Evolutionary conservation across 805 yeast genomes (phyloP), one percentile per base, ranked within the genome.

Genomic region (Wickerhamomyces pijperi): DNA sequence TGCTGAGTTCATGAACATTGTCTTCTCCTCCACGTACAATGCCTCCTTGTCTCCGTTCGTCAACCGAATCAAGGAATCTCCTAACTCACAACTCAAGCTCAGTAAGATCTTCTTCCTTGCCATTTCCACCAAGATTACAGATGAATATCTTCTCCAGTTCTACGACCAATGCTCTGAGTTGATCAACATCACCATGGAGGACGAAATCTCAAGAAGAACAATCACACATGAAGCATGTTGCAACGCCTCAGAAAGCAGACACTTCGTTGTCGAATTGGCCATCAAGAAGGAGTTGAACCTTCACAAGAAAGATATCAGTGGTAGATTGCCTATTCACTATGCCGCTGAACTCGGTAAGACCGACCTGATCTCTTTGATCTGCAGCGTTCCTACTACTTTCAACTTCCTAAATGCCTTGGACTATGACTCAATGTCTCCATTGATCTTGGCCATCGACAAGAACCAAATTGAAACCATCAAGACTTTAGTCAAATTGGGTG

Each of bases 261-360:
- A 38, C 4, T 54, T 54, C 32, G 47, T 54, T 11, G 40, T 54
- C 1, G 43, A 50, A 19, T 20, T 50, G n/a, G 52, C 40, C 7
- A 48, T 53, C 19, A 31, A 48, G 19, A 54, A 51, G 4, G 44
- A 47, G 1, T 41, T 59, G 13, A 46, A 47, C 17, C 38, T 65
- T 14, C 60, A 62, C 28, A 54, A 61, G 14, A 72, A 68, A 50
- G 94, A 83, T 56, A 66, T 72, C 36, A 74, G 76, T 47, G 94
- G 94, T 3, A 70, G 90, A 46, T 77, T 81, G 2, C 88, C 97
- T 18, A 61, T 92, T 15, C 97, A 90, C 58, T 86, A 87, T 55
- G 94, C 95, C 5, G 72, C 94, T 3, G 79, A 74, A 43, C 50
- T 64, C 38, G 79, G 78, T 0, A 64, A 73, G 43, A 50, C 59